Percentiles rank a stretch among this genome's conserved stretches.
These are phyloP conservation scores for Lichenothelia convexa DNA, from an alignment of 495 filamentous ascomycete genomes.

Conservation along the genomic window DNA sequence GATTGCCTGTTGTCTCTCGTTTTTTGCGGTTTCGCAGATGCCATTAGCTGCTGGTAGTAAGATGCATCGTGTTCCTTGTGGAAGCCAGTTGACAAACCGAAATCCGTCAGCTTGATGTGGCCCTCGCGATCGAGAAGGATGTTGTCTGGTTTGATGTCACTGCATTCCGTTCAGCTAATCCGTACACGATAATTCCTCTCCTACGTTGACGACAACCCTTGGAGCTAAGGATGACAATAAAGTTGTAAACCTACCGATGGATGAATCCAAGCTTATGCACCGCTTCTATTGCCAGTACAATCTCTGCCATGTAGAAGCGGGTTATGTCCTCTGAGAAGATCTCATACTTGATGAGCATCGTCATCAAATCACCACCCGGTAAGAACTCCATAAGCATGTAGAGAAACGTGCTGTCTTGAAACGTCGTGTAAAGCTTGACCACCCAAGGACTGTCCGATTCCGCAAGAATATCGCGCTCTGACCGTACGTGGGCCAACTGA, in stretches of 20 bases:
- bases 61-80: conserved; percentile 95
- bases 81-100: conserved; percentile 93
- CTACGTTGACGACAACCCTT: too few species aligned
- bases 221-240: background rate
- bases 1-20: conserved; percentile 64
- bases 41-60: conserved; percentile 92
- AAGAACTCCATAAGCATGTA: conserved; percentile 99
- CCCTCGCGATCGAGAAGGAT: conserved; percentile 89
- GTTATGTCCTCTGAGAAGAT: conserved; percentile 99
- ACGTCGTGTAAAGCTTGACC: conserved; percentile 92
- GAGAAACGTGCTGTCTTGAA: conserved; percentile 86
- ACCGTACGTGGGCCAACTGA: conserved; percentile 94
- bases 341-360: conserved; percentile 99
- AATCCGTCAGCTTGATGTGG: conserved; percentile 97
- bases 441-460: conserved; percentile 99
- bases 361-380: conserved; percentile 97
- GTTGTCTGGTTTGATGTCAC: conserved; percentile 98
- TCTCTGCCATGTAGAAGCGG: conserved; percentile 97
- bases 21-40: conserved; percentile 43
- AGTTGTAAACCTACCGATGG: conserved; percentile 52
- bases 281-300: conserved; percentile 90
- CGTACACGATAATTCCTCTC: too few species aligned
- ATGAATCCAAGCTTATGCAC: conserved; percentile 97
- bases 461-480: conserved; percentile 91
- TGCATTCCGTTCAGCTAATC: conserved; percentile 16